Evolutionary conservation across 768 basidiomycete species (phyloP).

Genomic region (Clavaria fumosa): DNA sequence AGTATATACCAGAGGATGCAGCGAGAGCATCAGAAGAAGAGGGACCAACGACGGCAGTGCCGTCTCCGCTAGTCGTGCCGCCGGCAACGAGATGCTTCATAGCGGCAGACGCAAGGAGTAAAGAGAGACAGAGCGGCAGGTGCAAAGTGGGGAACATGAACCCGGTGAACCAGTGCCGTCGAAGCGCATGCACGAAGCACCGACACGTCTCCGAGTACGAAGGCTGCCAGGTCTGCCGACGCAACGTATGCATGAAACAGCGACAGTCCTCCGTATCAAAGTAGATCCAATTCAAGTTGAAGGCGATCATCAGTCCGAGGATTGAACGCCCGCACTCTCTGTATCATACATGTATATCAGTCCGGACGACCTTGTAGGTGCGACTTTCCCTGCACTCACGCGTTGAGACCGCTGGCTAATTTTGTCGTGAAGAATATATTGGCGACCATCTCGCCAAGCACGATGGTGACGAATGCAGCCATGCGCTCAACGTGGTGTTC

Average conservation of each 20-base stretch:
- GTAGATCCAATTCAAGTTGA: constrained; percentile 13
- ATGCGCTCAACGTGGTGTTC: neutral
- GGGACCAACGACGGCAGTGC: neutral
- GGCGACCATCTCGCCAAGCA: constrained; percentile 9
- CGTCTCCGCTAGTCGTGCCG: neutral
- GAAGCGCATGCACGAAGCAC: constrained; percentile 12
- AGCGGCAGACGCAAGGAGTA: constrained; percentile 11
- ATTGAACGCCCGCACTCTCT: constrained; percentile 11
- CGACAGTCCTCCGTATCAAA: constrained; percentile 9
- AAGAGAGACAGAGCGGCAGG: constrained; percentile 11
- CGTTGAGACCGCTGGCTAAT: constrained; percentile 7
- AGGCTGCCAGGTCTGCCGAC: no score
- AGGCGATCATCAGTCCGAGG: constrained; percentile 11
- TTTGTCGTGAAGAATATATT: constrained; percentile 9
- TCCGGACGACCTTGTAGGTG: no score
- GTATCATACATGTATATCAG: neutral
- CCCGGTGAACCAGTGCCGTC: constrained; percentile 11
- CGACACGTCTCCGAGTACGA: constrained; percentile 8
- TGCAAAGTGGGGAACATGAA: constrained; percentile 10
- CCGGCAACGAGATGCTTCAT: constrained; percentile 9
- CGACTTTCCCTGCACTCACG: no score
- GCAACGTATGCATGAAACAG: constrained; percentile 11
- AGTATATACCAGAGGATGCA: neutral
- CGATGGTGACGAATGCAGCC: constrained; percentile 4
- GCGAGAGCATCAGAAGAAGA: neutral